A percentile compares a stretch with the other conserved stretches of the same genome.
phyloP scores from a whole-genome alignment of 371 early-diverging fungal genomes.

The Rhizopus microsporus region DNA sequence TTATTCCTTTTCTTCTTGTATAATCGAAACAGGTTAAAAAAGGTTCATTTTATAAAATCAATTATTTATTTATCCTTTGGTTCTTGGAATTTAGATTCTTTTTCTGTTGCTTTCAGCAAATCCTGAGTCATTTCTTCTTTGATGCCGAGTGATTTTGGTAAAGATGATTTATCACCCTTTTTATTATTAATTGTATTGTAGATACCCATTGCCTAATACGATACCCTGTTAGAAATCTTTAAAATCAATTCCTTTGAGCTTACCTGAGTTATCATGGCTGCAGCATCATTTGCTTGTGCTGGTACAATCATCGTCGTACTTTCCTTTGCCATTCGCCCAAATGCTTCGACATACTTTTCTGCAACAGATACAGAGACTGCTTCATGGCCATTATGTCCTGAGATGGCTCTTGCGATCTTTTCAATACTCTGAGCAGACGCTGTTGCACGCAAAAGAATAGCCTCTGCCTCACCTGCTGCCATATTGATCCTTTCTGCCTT shows the following conservation, averaged over 20 bases:
- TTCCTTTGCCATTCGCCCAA: slow-evolving; percentile 91
- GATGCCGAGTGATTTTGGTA: slow-evolving; percentile 16
- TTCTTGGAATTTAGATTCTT: slow-evolving; percentile 28
- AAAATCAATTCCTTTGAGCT: neutral
- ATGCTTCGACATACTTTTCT: slow-evolving; percentile 97
- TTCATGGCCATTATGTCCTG: slow-evolving; percentile 68
- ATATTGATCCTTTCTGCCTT: slow-evolving; percentile 88
- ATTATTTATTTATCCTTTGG: slow-evolving; percentile 14
- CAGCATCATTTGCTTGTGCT: slow-evolving; percentile 78
- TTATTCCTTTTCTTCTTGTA: no score
- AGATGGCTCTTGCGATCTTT: slow-evolving; percentile 79
- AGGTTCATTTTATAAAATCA: no score
- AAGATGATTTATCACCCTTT: slow-evolving; percentile 10
- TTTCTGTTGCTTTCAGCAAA: slow-evolving; percentile 32
- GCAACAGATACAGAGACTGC: slow-evolving; percentile 94
- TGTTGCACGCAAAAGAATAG: slow-evolving; percentile 81
- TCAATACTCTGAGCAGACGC: slow-evolving; percentile 87
- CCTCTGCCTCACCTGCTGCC: slow-evolving; percentile 88
- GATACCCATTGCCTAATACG: slow-evolving; percentile 49
- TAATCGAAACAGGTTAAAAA: no score
- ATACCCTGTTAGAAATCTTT: neutral
- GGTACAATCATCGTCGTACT: slow-evolving; percentile 94
- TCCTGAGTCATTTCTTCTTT: slow-evolving; percentile 42
- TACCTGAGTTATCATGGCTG: slow-evolving; percentile 84
- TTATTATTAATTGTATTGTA: slow-evolving; percentile 55